Evolutionary conservation across 202 grass and related monocot genomes (phyloP), one percentile per base, ranked within the genome.

Genomic region (Alloteropsis angusta): DNA sequence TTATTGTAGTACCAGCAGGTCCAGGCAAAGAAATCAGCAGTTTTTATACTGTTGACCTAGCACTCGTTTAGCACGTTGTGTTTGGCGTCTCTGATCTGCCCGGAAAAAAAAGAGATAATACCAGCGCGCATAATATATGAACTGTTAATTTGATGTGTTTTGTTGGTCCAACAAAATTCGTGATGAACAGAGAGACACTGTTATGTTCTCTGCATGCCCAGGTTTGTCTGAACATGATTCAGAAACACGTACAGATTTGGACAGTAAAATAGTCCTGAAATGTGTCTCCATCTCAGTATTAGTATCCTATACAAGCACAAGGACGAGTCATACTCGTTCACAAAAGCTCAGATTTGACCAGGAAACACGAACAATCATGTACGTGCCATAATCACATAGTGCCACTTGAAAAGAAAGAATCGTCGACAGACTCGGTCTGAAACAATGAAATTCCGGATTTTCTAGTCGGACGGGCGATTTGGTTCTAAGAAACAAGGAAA

Each of bases 51-150:
- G 26, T 11, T 75, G 55, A 71, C 71, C 13, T 26, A 11, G 62
- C 53, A 9, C 70, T 9, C n/a, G n/a, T 73, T 83, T 74, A 75
- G 15, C 86, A 62, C 63, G 69, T 56, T 69, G 21, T 7, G n/a
- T 22, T 80, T 66, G 66, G 32, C 2, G 8, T 17, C 10, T 47
- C 39, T 61, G 15, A 44, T 18, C 45, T n/a, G 7, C 4, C 49
- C 7, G 1, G 36, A n/a, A 64, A 65, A 62, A 73, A 6, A 34
- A 6, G 30, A 26, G 34, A 5, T 13, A 11, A 53, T 37, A 39
- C 5, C 17, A 22, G 12, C 30, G 12, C 30, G 34, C 25, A 63
- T 18, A 45, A 35, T 78, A 14, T 77, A 18, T 44, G 56, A 25
- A 55, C 32, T 6, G 50, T 72, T 17, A 47, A 5, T 57, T 64